phyloP scores from a whole-genome alignment of 371 early-diverging fungal genomes.

The Zychaea mexicana region DNA sequence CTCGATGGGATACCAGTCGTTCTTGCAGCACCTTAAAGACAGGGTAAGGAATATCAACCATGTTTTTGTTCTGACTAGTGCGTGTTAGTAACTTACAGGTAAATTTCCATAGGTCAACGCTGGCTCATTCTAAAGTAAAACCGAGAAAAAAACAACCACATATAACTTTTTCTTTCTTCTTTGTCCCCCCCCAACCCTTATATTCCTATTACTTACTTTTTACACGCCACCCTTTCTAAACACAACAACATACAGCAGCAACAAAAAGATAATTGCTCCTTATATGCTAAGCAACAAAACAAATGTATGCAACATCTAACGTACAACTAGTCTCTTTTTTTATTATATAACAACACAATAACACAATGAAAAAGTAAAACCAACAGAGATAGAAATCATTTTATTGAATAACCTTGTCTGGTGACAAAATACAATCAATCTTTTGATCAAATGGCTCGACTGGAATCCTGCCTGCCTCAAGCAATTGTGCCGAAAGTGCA shows the following conservation, averaged over 20 bases:
- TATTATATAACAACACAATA: background rate
- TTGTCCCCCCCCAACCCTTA: background rate
- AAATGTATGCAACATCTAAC: too few relatives aligned
- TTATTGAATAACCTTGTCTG: conserved; percentile 18
- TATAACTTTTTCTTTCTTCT: background rate
- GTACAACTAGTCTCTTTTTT: too few relatives aligned
- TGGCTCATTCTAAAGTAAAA: conserved; percentile 13
- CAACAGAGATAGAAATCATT: background rate
- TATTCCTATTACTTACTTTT: background rate
- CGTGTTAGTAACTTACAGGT: background rate
- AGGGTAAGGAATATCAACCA: too few relatives aligned
- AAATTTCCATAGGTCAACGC: conserved; percentile 10
- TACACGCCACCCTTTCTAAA: too few relatives aligned
- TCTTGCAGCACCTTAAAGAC: conserved; percentile 63
- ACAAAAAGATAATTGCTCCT: background rate
- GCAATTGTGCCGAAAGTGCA: conserved; percentile 58
- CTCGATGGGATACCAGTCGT: conserved; percentile 85
- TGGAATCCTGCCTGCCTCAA: conserved; percentile 43
- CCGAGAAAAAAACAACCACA: background rate
- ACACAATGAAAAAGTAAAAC: background rate
- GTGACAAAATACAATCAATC: conserved; percentile 38
- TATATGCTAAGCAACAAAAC: too few relatives aligned
- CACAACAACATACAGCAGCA: too few relatives aligned
- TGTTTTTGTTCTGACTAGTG: background rate
- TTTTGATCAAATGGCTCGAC: conserved; percentile 44